These are phyloP conservation scores for Tetracentron sinense DNA, from an alignment of 164 flowering plant species.

Conservation along the genomic window DNA sequence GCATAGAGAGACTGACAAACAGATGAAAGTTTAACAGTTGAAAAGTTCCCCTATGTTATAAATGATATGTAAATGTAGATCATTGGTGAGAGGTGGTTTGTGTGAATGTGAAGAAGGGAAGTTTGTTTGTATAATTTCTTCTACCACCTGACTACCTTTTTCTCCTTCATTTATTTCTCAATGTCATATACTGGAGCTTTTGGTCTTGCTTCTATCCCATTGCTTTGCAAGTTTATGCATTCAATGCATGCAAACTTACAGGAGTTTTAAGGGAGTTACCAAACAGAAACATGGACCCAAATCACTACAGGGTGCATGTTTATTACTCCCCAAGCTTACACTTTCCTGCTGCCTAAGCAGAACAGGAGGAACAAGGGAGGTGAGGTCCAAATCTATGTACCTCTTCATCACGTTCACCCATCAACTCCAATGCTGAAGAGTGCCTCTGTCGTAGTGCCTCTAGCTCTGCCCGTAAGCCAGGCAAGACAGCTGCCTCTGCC, in stretches of 20 bases:
- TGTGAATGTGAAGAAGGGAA: not conserved
- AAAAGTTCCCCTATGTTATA: no score
- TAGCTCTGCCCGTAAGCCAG: constrained; percentile 85
- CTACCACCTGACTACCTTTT: no score
- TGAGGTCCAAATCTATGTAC: constrained; percentile 27
- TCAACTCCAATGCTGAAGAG: constrained; percentile 89
- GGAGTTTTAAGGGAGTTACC: no score
- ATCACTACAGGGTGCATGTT: no score
- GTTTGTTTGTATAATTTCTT: not conserved
- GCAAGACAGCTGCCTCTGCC: constrained; percentile 61
- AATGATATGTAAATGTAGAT: no score
- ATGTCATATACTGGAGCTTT: no score
- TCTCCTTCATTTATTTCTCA: no score
- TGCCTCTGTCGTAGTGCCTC: constrained; percentile 91
- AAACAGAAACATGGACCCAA: no score
- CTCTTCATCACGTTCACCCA: constrained; percentile 99
- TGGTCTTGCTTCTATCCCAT: no score
- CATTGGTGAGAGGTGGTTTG: no score
- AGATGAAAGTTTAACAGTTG: not conserved
- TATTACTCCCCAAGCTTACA: no score
- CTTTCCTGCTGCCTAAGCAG: not conserved
- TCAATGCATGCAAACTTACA: not conserved
- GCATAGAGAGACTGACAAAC: not conserved
- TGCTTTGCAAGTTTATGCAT: no score
- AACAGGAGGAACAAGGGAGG: not conserved